Evolutionary conservation across 2,329 filamentous ascomycete genomes (phyloP).

Genomic region (Stachybotrys elegans): DNA sequence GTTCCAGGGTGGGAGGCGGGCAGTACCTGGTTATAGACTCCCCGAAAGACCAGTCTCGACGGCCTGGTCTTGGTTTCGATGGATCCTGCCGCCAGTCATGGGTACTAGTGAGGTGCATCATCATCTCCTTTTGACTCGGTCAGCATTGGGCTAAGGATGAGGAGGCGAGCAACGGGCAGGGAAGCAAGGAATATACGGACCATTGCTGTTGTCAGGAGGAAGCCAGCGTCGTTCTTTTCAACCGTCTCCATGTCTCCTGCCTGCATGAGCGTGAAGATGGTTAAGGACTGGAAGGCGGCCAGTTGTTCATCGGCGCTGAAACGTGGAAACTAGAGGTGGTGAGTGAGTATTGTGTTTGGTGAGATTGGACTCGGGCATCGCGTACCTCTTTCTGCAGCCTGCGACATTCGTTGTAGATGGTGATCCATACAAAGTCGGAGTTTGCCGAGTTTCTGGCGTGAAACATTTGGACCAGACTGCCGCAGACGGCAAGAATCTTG

Average conservation of each 20-base stretch:
- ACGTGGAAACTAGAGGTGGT: not conserved
- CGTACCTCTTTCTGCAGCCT: slow-evolving; percentile 1
- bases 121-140: not conserved
- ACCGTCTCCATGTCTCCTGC: not conserved
- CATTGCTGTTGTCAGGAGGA: not conserved
- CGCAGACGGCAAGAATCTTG: slow-evolving; percentile 5
- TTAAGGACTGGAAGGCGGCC: not conserved
- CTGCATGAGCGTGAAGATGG: slow-evolving; percentile 4
- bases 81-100: not conserved
- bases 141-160: no score
- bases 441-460: not conserved
- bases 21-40: not conserved
- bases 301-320: not conserved
- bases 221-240: not conserved
- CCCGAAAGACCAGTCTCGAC: not conserved
- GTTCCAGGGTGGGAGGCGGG: not conserved
- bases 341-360: not conserved
- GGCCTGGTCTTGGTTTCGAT: not conserved
- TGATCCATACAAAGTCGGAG: slow-evolving; percentile 3
- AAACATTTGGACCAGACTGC: slow-evolving; percentile 4
- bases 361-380: no score
- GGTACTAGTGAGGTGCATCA: not conserved
- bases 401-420: not conserved
- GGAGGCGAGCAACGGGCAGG: no score
- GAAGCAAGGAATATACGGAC: no score